Conservation (phyloP, 2,329 filamentous ascomycete species). For the Aspergillus intermedius region DNA sequence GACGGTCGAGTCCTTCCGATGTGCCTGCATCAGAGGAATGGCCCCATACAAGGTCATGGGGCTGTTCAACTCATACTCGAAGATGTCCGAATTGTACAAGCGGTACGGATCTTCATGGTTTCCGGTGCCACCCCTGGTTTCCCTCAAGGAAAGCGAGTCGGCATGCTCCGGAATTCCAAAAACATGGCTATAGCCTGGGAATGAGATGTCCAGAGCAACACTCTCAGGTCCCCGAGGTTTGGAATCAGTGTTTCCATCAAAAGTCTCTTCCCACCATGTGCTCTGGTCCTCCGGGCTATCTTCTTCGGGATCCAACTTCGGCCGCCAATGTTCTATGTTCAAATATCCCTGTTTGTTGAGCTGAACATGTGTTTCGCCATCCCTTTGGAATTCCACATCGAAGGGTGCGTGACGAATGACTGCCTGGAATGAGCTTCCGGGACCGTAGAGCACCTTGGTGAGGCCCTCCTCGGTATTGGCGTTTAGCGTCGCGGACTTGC, state of each 20-base stretch:
- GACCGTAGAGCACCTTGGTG: conserved; percentile 71
- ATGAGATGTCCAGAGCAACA: conserved; percentile 82
- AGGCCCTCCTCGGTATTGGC: conserved; percentile 60
- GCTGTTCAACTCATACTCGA: conserved; percentile 94
- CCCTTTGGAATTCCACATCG: conserved; percentile 75
- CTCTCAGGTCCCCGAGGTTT: conserved; percentile 96
- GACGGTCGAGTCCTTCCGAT: conserved; percentile 86
- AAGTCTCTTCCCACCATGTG: conserved; percentile 97
- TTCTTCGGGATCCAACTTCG: conserved; percentile 66
- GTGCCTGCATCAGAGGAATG: conserved; percentile 96
- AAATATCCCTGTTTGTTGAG: conserved; percentile 85
- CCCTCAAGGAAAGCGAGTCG: conserved; percentile 76
- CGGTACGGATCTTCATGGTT: conserved; percentile 86
- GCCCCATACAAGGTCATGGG: conserved; percentile 98
- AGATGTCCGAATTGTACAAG: conserved; percentile 93
- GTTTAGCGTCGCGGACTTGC: conserved; percentile 63
- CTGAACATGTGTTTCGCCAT: conserved; percentile 73
- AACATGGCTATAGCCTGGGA: conserved; percentile 85
- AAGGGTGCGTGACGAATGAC: conserved; percentile 80
- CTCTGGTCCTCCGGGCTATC: conserved; percentile 55
- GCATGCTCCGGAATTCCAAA: conserved; percentile 93
- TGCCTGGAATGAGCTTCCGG: conserved; percentile 68
- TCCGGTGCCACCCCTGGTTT: conserved; percentile 77
- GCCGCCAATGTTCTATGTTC: conserved; percentile 93
- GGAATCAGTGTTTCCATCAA: conserved; percentile 88